Evolutionary conservation across 129 eudicot genomes (phyloP).

Genomic region (Chrysanthemum makinoi): DNA sequence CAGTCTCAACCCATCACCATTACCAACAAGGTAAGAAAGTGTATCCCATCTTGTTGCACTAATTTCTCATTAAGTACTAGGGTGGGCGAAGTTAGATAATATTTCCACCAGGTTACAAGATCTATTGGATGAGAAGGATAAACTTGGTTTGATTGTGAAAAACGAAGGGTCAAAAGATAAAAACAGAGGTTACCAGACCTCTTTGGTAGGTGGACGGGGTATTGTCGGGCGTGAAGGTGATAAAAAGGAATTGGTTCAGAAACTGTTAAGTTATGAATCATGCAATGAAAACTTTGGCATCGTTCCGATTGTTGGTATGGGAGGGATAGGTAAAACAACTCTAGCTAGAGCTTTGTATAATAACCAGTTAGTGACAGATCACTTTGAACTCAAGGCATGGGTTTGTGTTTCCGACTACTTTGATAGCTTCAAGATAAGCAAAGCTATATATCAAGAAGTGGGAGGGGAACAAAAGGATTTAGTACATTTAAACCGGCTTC

Average conservation of each 20-base stretch:
- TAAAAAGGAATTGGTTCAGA: too few relatives aligned
- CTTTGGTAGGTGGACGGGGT: not conserved
- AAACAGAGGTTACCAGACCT: not conserved
- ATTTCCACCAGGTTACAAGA: not conserved
- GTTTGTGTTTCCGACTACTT: too few relatives aligned
- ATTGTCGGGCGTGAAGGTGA: not conserved
- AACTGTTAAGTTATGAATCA: not conserved
- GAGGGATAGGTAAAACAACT: not conserved
- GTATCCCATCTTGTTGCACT: not conserved
- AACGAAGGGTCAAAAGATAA: not conserved
- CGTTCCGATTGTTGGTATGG: not conserved
- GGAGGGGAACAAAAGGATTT: too few relatives aligned
- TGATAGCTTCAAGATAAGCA: too few relatives aligned
- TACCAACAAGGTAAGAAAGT: not conserved
- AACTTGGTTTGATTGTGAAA: not conserved
- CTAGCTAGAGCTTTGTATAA: too few relatives aligned
- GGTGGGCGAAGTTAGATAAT: not conserved
- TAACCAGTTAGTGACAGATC: too few relatives aligned
- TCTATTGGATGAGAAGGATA: not conserved
- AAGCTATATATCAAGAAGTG: too few relatives aligned
- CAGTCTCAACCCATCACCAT: too few relatives aligned
- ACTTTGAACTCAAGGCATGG: too few relatives aligned
- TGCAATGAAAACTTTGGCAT: not conserved
- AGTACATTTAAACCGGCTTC: too few relatives aligned
- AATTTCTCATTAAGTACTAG: not conserved